phyloP scores from a whole-genome alignment of 257 asterid species.

The Scutellaria baicalensis region DNA sequence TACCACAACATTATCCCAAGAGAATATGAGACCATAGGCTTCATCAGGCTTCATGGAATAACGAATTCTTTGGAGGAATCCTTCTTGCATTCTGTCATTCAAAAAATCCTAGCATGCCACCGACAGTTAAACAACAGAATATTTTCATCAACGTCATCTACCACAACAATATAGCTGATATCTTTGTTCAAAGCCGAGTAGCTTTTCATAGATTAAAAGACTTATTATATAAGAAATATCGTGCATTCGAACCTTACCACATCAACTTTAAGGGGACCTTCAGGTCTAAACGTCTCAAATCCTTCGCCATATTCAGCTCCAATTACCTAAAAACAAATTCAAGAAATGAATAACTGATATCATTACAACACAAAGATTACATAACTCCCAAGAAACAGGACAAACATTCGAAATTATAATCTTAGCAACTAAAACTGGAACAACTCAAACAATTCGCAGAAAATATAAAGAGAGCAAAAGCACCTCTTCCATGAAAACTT shows the following conservation, averaged over 20 bases:
- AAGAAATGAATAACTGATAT: neutral
- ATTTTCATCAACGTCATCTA: neutral
- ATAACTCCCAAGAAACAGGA: neutral
- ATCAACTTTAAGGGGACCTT: conserved; percentile 90
- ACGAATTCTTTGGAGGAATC: conserved; percentile 85
- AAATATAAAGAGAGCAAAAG: conserved; percentile 3
- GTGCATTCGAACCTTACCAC: conserved; percentile 48
- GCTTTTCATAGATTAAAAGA: neutral
- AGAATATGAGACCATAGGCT: conserved; percentile 94
- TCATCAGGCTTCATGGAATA: conserved; percentile 99
- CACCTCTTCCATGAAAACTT: conserved; percentile 81
- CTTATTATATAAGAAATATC: neutral
- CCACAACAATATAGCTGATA: neutral
- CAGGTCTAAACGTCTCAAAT: conserved; percentile 87
- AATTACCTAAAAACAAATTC: conserved; percentile 47
- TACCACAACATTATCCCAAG: conserved; percentile 99
- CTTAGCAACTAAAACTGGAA: too few relatives aligned
- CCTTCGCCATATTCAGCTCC: conserved; percentile 99
- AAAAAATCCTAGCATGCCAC: conserved; percentile 56
- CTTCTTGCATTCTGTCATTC: conserved; percentile 89
- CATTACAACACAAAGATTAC: neutral
- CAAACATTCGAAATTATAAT: neutral
- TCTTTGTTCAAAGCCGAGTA: neutral
- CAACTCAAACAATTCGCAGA: neutral
- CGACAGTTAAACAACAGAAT: neutral